Percentiles rank a stretch among this genome's conserved stretches.
These are phyloP conservation scores for Cercospora berteroae DNA, from an alignment of 2,329 filamentous ascomycete species.

Conservation along the genomic window DNA sequence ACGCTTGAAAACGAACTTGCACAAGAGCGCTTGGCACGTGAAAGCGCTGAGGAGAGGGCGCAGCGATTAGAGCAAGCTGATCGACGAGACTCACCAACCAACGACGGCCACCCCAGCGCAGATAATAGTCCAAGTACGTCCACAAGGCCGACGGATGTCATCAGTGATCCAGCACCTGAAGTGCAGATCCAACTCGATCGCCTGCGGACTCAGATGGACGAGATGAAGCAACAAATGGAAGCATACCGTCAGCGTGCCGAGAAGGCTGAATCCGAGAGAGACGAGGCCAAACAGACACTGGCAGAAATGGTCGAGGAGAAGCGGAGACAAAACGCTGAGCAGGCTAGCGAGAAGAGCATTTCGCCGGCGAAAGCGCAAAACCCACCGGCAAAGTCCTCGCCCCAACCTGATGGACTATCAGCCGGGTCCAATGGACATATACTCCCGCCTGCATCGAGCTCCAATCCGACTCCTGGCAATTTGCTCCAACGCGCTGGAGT, in stretches of 20 bases:
- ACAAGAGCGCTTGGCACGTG: conserved; percentile 76
- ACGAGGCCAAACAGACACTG: conserved; percentile 68
- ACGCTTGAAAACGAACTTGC: conserved; percentile 76
- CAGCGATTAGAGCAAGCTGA: conserved; percentile 66
- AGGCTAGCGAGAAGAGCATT: conserved; percentile 9
- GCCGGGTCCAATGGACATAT: conserved; percentile 31
- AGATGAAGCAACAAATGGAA: conserved; percentile 77
- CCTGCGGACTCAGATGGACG: conserved; percentile 76
- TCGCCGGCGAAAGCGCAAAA: conserved; percentile 19
- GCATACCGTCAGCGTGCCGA: conserved; percentile 75
- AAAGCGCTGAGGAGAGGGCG: conserved; percentile 79
- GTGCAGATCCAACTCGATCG: conserved; percentile 71
- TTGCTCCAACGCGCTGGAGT: conserved; percentile 35
- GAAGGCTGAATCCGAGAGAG: conserved; percentile 71
- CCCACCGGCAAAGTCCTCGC: conserved; percentile 17
- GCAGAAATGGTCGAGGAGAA: conserved; percentile 86
- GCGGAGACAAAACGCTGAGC: conserved; percentile 62
- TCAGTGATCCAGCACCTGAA: conserved; percentile 36
- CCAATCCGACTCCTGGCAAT: conserved; percentile 30
- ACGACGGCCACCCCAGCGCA: conserved; percentile 19
- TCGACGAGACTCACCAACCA: conserved; percentile 36
- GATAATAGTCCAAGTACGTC: conserved; percentile 19
- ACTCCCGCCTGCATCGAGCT: conserved; percentile 18
- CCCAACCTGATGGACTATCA: conserved; percentile 22
- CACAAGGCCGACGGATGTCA: not conserved